Percentiles rank a stretch among this genome's conserved stretches.
phyloP scores from a whole-genome alignment of 352 stramenopile species.

The Pythium rhizo-oryzae region DNA sequence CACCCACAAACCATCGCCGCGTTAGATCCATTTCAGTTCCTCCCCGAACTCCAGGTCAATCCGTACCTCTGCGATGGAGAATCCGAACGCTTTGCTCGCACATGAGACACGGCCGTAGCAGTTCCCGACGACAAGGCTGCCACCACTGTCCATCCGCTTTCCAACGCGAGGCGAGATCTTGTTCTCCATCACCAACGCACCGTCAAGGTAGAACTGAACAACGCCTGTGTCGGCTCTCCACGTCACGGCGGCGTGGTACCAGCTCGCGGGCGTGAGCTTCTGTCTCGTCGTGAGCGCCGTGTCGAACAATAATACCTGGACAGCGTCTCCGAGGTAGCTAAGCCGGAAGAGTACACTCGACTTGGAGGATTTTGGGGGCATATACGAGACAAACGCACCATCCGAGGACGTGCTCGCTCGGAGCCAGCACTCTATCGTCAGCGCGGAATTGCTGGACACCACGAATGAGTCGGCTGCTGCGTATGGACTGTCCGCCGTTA shows the following conservation, averaged over 20 bases:
- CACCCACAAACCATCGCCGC: not conserved
- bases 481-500: conserved; percentile 16
- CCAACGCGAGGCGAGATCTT: conserved; percentile 4
- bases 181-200: conserved; percentile 12
- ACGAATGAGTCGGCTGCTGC: conserved; percentile 27
- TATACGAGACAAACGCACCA: conserved; percentile 35
- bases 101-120: conserved; percentile 40
- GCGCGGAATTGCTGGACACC: conserved; percentile 8
- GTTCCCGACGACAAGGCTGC: conserved; percentile 43
- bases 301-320: conserved; percentile 33
- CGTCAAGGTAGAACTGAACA: conserved; percentile 27
- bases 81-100: conserved; percentile 40
- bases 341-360: conserved; percentile 16
- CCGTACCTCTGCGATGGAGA: conserved; percentile 53
- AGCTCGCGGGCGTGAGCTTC: conserved; percentile 9
- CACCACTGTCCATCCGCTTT: conserved; percentile 20
- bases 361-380: conserved; percentile 17
- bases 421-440: conserved; percentile 39
- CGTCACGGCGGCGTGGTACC: conserved; percentile 32
- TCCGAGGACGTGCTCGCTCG: conserved; percentile 18
- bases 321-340: conserved; percentile 20
- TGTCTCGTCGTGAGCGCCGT: conserved; percentile 25
- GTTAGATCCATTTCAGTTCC: not conserved
- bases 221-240: conserved; percentile 19
- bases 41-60: no score